These are phyloP conservation scores for Primulina tabacum DNA, from an alignment of 257 asterid genomes.

Conservation along the genomic window DNA sequence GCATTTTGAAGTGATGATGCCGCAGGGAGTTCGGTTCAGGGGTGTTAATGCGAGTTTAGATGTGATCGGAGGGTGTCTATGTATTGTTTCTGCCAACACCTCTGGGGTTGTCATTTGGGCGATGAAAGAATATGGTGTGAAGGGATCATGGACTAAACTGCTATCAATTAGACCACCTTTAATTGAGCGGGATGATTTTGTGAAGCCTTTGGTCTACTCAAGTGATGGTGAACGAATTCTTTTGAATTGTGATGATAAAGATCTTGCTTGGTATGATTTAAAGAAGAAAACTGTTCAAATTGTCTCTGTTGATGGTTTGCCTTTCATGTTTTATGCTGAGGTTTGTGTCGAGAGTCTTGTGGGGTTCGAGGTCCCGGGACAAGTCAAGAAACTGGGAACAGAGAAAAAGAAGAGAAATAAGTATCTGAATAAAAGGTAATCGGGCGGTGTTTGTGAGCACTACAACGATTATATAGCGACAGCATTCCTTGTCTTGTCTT, in stretches of 20 bases:
- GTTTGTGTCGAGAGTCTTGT: slow-evolving; percentile 36
- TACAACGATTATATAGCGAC: not conserved
- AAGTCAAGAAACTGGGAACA: slow-evolving; percentile 22
- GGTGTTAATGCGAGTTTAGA: slow-evolving; percentile 25
- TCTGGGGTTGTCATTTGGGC: slow-evolving; percentile 31
- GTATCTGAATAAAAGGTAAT: slow-evolving; percentile 38
- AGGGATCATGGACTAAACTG: slow-evolving; percentile 37
- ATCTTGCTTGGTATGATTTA: slow-evolving; percentile 37
- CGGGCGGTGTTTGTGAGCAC: not conserved
- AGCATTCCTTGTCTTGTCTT: slow-evolving; percentile 15
- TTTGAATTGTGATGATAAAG: slow-evolving; percentile 34
- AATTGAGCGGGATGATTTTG: slow-evolving; percentile 24
- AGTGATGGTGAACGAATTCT: slow-evolving; percentile 29
- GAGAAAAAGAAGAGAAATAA: slow-evolving; percentile 25
- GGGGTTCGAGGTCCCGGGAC: slow-evolving; percentile 17
- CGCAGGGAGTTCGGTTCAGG: slow-evolving; percentile 24
- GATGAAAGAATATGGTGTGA: slow-evolving; percentile 37
- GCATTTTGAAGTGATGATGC: slow-evolving; percentile 31
- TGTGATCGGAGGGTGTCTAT: slow-evolving; percentile 29
- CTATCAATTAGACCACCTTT: slow-evolving; percentile 24
- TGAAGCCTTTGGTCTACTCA: slow-evolving; percentile 32
- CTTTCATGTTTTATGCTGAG: slow-evolving; percentile 36
- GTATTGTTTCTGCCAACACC: slow-evolving; percentile 22
- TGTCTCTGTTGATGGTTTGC: slow-evolving; percentile 27
- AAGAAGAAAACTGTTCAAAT: slow-evolving; percentile 22